phyloP scores from a whole-genome alignment of 768 basidiomycete species.

The Pleurotus platypus region DNA sequence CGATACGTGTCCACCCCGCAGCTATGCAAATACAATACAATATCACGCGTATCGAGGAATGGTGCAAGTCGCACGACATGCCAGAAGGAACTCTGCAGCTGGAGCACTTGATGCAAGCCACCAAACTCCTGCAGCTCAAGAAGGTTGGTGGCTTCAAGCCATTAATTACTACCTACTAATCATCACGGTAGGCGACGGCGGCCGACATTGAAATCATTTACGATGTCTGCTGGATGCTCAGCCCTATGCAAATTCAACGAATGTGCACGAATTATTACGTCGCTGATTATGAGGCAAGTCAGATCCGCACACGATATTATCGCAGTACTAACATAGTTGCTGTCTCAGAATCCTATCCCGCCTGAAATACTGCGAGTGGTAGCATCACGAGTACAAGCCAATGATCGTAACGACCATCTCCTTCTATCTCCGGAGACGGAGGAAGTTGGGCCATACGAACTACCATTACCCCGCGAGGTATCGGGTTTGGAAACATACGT shows the following conservation, averaged over 20 bases:
- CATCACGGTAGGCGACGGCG: conserved; percentile 64
- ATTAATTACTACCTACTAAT: not conserved
- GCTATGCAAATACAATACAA: conserved; percentile 99
- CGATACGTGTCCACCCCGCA: conserved; percentile 23
- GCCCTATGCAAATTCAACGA: conserved; percentile 98
- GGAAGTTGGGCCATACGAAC: conserved; percentile 93
- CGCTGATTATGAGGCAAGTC: conserved; percentile 91
- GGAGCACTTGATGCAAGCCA: conserved; percentile 99
- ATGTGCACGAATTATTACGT: conserved; percentile 99
- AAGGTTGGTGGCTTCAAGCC: conserved; percentile 52
- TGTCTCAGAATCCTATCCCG: conserved; percentile 83
- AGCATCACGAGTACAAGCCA: conserved; percentile 90
- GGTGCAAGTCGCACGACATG: conserved; percentile 99
- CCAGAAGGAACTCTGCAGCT: conserved; percentile 96
- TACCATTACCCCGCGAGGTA: conserved; percentile 91
- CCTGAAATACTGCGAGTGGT: conserved; percentile 97
- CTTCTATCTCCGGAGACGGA: conserved; percentile 95
- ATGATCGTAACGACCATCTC: conserved; percentile 96
- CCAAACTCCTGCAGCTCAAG: conserved; percentile 95
- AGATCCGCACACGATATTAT: not conserved
- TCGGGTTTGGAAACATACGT: conserved; percentile 96
- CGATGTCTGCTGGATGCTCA: conserved; percentile 99
- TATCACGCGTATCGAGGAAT: conserved; percentile 95
- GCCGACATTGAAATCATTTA: conserved; percentile 99
- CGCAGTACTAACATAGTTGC: conserved; percentile 3